phyloP scores from a whole-genome alignment of 78 protist genomes.

The Kipferlia bialata region DNA sequence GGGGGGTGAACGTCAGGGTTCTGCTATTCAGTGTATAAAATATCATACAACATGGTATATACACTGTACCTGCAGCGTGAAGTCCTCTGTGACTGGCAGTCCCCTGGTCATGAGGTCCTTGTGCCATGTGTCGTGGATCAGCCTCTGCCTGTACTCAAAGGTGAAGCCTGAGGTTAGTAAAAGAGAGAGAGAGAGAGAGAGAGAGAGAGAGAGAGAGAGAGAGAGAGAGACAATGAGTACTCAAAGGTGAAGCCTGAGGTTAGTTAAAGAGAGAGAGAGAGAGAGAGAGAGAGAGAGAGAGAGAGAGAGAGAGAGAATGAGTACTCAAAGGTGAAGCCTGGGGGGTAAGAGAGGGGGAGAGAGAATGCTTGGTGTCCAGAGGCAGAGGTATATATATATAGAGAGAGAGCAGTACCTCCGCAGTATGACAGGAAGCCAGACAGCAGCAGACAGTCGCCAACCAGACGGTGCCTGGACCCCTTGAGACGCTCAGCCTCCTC shows the following conservation, averaged over 20 bases:
- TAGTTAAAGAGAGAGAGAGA: no score
- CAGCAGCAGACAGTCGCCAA: slow-evolving; percentile 47
- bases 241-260: slow-evolving; percentile 46
- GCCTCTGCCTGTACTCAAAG: slow-evolving; percentile 34
- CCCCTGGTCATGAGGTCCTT: slow-evolving; percentile 23
- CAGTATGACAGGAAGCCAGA: slow-evolving; percentile 47
- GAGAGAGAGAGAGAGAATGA: not conserved
- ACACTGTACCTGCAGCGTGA: no score
- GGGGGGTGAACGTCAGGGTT: slow-evolving; percentile 31
- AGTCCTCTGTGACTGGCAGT: slow-evolving; percentile 37
- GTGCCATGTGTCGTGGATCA: slow-evolving; percentile 26
- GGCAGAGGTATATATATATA: no score
- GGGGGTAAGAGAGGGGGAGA: no score
- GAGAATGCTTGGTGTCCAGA: not conserved
- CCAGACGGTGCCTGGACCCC: slow-evolving; percentile 12
- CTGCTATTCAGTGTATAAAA: no score
- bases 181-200: not conserved
- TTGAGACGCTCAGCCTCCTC: slow-evolving; percentile 26
- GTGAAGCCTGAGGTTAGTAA: no score
- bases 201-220: not conserved
- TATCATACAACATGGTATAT: no score
- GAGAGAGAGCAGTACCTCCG: no score
- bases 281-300: not conserved
- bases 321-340: slow-evolving; percentile 49
- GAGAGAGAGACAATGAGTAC: slow-evolving; percentile 17